Conservation (phyloP, 805 yeast species). For the Zygosaccharomyces lentus region DNA sequence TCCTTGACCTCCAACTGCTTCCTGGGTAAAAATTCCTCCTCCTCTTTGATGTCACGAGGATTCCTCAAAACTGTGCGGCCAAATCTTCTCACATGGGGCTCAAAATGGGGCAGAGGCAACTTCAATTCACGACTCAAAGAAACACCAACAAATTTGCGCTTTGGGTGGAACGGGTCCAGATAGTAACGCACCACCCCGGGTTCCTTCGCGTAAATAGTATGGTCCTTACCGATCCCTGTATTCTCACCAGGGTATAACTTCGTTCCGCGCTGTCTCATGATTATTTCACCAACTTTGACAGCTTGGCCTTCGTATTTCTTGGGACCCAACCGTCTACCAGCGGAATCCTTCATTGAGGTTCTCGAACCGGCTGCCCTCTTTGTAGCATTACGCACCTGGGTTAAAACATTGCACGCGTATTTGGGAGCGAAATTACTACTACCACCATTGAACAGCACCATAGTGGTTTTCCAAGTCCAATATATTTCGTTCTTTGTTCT, state of each 20-base stretch:
- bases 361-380: constrained; percentile 94
- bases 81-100: constrained; percentile 81
- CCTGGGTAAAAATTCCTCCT: constrained; percentile 59
- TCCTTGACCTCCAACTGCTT: constrained; percentile 60
- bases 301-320: constrained; percentile 72
- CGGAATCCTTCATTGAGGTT: constrained; percentile 89
- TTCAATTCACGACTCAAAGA: constrained; percentile 59
- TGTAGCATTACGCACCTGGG: constrained; percentile 77
- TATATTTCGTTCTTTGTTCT: background rate
- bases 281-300: constrained; percentile 79
- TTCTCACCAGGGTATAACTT: constrained; percentile 93
- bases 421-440: constrained; percentile 9
- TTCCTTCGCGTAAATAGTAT: constrained; percentile 83
- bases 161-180: constrained; percentile 93
- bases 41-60: constrained; percentile 46
- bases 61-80: constrained; percentile 61
- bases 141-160: constrained; percentile 84
- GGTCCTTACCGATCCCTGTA: constrained; percentile 85
- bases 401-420: constrained; percentile 16
- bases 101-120: constrained; percentile 87
- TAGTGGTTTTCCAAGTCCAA: background rate
- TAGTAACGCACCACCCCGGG: constrained; percentile 93
- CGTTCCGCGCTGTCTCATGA: constrained; percentile 94
- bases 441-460: background rate
- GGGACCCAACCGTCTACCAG: constrained; percentile 90